A percentile compares a stretch with the other conserved stretches of the same genome.
Evolutionary conservation across 805 yeast species (phyloP).

Genomic region (Soucietia sequanensis): DNA sequence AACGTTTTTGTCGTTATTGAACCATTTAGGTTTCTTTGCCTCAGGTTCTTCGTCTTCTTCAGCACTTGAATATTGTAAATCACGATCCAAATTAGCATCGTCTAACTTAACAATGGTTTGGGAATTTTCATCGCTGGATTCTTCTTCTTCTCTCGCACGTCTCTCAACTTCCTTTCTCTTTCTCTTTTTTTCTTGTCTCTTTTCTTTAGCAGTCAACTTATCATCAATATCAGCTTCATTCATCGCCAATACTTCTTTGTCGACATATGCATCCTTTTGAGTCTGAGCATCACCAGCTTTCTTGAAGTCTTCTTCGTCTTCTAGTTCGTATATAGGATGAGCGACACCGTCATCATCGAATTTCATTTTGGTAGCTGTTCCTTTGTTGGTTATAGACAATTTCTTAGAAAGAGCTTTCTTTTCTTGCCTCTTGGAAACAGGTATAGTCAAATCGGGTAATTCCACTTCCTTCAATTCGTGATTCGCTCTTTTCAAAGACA

Average conservation of each 20-base stretch:
- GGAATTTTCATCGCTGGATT: constrained; percentile 30
- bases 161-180: constrained; percentile 79
- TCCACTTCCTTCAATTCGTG: constrained; percentile 68
- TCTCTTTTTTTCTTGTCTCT: constrained; percentile 85
- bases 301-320: constrained; percentile 83
- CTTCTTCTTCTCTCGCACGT: constrained; percentile 42
- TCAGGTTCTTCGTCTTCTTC: constrained; percentile 34
- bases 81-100: constrained; percentile 44
- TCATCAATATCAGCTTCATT: constrained; percentile 70
- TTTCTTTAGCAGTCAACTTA: constrained; percentile 71
- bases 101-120: constrained; percentile 20
- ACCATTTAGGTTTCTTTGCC: constrained; percentile 50
- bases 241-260: constrained; percentile 69
- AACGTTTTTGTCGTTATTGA: constrained; percentile 31
- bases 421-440: constrained; percentile 78
- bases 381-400: constrained; percentile 56
- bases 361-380: constrained; percentile 71
- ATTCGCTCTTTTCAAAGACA: constrained; percentile 75
- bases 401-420: constrained; percentile 89
- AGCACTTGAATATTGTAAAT: constrained; percentile 35
- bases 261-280: constrained; percentile 68
- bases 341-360: constrained; percentile 96
- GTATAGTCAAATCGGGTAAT: constrained; percentile 57
- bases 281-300: constrained; percentile 66
- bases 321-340: constrained; percentile 88